Base-by-base conservation (phyloP, 139 green algal genomes). In the Eudorina sp. region DNA sequence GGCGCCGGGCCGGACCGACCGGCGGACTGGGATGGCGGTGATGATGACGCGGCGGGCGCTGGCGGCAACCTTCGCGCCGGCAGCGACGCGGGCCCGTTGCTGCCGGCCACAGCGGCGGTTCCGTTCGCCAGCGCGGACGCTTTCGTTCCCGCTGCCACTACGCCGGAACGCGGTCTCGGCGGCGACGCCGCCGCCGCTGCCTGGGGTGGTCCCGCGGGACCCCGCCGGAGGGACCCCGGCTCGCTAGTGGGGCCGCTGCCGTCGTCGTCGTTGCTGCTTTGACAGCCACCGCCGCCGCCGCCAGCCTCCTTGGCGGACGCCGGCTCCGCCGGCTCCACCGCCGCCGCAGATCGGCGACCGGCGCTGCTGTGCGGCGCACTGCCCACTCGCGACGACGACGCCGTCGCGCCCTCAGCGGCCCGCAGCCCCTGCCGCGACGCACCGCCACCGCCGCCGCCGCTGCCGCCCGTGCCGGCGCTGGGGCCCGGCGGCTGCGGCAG, bases 291-390 rank as follows among this genome's bases (percentile, higher is more conserved):
- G 6, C 62, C 62, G n/a, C 27, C 27, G 58, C 62, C 62, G 4
- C 66, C 66, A 43, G 64, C n/a, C 64, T 23, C 5, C 64, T 23
- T 38, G 3, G 64, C 64, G 3, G 34, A 73, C 64, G 64, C 29
- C 64, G 29, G 34, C 9, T 34, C 29, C 9, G 34, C 36, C 64
- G 64, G 64, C 64, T 21, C 66, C 70, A 8, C 70, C 40, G 70
- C 70, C 55, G 55, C 75, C 81, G 31, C 27, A 2, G 75, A 45
- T 16, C 80, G 55, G 76, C 78, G 36, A 41, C 89, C 85, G n/a
- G 60, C 76, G 11, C n/a, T 18, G n/a, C 75, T 62, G 45, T 79
- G 74, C 18, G 79, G 34, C 79, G 31, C 53, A 36, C 40, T 68
- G 29, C 79, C 53, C 14, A 19, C 78, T 29, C 53, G n/a, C 78